Conservation (phyloP, 1,139 yeast species). For the Pichia sp. region DNA sequence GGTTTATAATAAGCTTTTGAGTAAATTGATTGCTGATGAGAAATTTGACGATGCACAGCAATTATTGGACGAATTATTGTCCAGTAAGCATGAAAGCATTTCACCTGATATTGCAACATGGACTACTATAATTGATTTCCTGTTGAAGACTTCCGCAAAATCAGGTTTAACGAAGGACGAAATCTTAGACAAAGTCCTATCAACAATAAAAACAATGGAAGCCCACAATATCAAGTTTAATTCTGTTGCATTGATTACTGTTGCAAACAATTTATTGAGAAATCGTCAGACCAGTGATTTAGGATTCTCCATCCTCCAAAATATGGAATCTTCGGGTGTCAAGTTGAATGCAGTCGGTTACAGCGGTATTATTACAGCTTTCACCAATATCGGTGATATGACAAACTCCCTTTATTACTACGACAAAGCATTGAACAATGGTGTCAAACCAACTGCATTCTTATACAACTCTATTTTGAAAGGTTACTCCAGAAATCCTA, state of each 20-base stretch:
- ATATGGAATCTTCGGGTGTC: constrained; percentile 37
- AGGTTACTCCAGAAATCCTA: constrained; percentile 37
- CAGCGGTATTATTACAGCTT: constrained; percentile 58
- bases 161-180: constrained; percentile 32
- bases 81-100: constrained; percentile 26
- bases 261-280: constrained; percentile 55
- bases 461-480: constrained; percentile 61
- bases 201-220: constrained; percentile 41
- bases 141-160: constrained; percentile 45
- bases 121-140: constrained; percentile 57
- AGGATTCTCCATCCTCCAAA: constrained; percentile 50
- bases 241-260: constrained; percentile 48
- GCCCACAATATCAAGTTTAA: constrained; percentile 44
- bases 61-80: constrained; percentile 35
- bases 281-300: constrained; percentile 45
- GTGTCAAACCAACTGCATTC: constrained; percentile 39
- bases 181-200: constrained; percentile 39
- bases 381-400: constrained; percentile 48
- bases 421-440: constrained; percentile 39
- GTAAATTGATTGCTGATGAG: constrained; percentile 30
- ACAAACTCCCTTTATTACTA: constrained; percentile 48
- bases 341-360: constrained; percentile 41
- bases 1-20: constrained; percentile 41
- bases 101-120: constrained; percentile 62
- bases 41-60: constrained; percentile 35